Conservation (phyloP, 192 early-diverging fungal genomes). For the Coemansia sp. region DNA sequence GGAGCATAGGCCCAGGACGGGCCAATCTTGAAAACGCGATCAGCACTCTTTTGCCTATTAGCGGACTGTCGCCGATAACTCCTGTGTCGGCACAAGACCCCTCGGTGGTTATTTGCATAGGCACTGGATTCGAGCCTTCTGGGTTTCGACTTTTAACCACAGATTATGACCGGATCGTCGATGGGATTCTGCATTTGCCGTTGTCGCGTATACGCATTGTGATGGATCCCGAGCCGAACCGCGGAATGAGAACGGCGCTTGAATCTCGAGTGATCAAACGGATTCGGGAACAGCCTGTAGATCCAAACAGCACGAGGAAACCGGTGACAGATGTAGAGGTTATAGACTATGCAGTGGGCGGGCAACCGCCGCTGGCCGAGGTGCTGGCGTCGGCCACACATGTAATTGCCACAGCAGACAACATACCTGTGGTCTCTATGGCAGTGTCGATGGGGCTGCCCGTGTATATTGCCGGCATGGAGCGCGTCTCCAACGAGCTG, state of each 20-base stretch:
- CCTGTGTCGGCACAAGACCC: neutral
- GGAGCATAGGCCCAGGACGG: slow-evolving; percentile 37
- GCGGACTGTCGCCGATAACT: slow-evolving; percentile 13
- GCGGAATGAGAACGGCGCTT: slow-evolving; percentile 18
- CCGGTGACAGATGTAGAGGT: slow-evolving; percentile 13
- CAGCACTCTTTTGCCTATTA: slow-evolving; percentile 39
- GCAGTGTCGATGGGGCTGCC: slow-evolving; percentile 30
- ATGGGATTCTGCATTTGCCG: slow-evolving; percentile 24
- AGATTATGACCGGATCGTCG: slow-evolving; percentile 28
- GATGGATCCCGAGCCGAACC: slow-evolving; percentile 22
- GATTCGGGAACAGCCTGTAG: slow-evolving; percentile 7
- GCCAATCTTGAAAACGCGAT: slow-evolving; percentile 45
- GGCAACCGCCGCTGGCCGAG: slow-evolving; percentile 26
- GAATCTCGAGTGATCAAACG: slow-evolving; percentile 23
- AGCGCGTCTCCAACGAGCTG: slow-evolving; percentile 33
- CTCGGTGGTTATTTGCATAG: slow-evolving; percentile 43
- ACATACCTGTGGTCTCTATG: slow-evolving; percentile 34
- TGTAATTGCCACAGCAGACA: slow-evolving; percentile 39
- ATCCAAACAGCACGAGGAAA: neutral
- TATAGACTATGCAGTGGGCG: slow-evolving; percentile 28
- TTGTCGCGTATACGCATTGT: slow-evolving; percentile 17
- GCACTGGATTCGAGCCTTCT: slow-evolving; percentile 32
- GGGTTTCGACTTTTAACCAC: slow-evolving; percentile 31
- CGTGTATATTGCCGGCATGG: slow-evolving; percentile 50
- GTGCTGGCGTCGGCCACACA: slow-evolving; percentile 28